phyloP scores from a whole-genome alignment of 2,329 filamentous ascomycete genomes.

The Cladorrhinum sp. region DNA sequence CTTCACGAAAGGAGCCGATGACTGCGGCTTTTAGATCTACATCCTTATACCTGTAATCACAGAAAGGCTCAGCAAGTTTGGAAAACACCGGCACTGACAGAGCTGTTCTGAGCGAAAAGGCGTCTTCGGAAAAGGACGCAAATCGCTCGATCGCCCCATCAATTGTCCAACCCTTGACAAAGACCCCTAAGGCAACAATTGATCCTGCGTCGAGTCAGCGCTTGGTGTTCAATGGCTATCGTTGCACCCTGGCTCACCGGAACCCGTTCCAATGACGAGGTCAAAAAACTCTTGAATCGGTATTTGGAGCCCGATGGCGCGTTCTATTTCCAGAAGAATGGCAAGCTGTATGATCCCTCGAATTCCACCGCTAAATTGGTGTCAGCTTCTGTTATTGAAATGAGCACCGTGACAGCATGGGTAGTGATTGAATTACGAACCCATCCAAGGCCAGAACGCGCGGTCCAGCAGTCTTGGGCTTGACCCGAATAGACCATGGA shows the following conservation, averaged over 20 bases:
- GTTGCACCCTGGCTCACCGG: neutral
- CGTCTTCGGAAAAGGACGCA: neutral
- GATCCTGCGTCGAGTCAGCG: conserved; percentile 5
- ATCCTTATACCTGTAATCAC: conserved; percentile 8
- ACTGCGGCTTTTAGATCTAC: conserved; percentile 6
- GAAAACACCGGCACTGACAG: conserved; percentile 10
- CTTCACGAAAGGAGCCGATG: neutral
- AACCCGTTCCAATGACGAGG: conserved; percentile 16
- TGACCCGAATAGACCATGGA: conserved; percentile 15
- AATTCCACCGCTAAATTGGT: conserved; percentile 11
- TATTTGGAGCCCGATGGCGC: conserved; percentile 9
- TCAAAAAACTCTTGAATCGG: conserved; percentile 18
- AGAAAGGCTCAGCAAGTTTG: conserved; percentile 13
- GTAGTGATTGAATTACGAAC: neutral
- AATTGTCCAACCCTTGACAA: conserved; percentile 14
- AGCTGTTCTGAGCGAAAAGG: conserved; percentile 10
- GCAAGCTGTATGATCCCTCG: conserved; percentile 16
- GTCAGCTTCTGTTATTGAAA: neutral
- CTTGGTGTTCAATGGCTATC: neutral
- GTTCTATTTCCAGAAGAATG: conserved; percentile 11
- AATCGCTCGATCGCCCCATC: conserved; percentile 4
- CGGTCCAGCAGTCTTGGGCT: conserved; percentile 12
- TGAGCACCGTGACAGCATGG: too few relatives aligned
- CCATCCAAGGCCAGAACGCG: conserved; percentile 14
- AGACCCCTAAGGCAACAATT: conserved; percentile 16